Conservation (phyloP, 2,329 filamentous ascomycete genomes). For the Parastagonospora nodorum region DNA sequence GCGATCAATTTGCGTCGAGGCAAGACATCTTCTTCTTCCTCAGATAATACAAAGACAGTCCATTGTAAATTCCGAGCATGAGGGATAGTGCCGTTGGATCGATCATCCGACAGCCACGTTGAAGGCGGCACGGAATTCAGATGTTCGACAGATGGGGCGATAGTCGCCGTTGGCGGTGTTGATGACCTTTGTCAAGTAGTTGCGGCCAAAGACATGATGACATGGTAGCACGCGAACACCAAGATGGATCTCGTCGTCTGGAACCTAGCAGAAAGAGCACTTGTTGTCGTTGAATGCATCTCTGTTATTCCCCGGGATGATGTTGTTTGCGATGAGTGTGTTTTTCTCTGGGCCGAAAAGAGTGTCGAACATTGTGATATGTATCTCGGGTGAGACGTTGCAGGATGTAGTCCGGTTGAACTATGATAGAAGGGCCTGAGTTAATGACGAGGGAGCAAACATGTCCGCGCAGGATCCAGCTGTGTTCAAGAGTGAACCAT, state of each 20-base stretch:
- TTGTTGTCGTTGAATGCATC: conserved; percentile 18
- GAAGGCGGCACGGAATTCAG: not conserved
- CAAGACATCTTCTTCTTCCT: too few relatives aligned
- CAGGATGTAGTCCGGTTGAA: not conserved
- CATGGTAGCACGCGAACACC: conserved; percentile 15
- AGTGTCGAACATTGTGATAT: conserved; percentile 3
- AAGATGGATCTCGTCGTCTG: conserved; percentile 15
- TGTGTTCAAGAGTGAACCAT: too few relatives aligned
- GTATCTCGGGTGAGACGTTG: not conserved
- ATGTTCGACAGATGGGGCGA: conserved; percentile 14
- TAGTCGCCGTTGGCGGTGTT: conserved; percentile 5
- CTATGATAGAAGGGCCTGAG: too few relatives aligned
- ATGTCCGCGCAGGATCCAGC: too few relatives aligned
- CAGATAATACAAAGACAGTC: too few relatives aligned
- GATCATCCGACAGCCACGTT: not conserved
- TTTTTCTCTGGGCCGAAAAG: conserved; percentile 2
- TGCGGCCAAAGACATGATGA: conserved; percentile 19
- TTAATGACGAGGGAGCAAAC: too few relatives aligned
- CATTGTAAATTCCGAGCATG: not conserved
- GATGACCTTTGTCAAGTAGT: conserved; percentile 9
- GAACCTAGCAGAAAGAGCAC: conserved; percentile 16
- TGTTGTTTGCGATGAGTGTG: conserved; percentile 6
- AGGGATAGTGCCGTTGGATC: not conserved
- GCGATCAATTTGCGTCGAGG: too few relatives aligned
- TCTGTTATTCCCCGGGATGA: conserved; percentile 14